Conservation (phyloP, 768 basidiomycete genomes). For the Butyriboletus loyo region DNA sequence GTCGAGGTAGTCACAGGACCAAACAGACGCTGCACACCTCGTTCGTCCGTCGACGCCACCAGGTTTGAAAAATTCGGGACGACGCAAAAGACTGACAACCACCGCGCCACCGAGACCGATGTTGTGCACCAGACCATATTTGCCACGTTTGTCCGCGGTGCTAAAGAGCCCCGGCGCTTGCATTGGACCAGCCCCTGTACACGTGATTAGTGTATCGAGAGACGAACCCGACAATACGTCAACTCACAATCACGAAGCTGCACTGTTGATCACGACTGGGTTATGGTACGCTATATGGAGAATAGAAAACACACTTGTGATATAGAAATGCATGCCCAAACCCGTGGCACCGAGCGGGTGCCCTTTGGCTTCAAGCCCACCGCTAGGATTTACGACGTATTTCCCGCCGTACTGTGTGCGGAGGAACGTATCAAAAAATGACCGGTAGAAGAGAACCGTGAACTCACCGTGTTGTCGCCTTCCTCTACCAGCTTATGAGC, state of each 20-base stretch:
- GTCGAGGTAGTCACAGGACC: not conserved
- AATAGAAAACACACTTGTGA: conserved; percentile 53
- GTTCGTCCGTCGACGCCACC: conserved; percentile 66
- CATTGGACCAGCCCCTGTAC: conserved; percentile 78
- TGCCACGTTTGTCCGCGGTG: conserved; percentile 60
- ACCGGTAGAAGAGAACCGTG: not conserved
- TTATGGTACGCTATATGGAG: not conserved
- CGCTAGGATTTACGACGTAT: conserved; percentile 81
- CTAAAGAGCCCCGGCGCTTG: conserved; percentile 72
- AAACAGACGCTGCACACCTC: conserved; percentile 40
- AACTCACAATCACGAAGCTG: conserved; percentile 68
- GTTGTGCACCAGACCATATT: conserved; percentile 81
- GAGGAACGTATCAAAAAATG: not conserved
- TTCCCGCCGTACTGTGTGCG: conserved; percentile 70
- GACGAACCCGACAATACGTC: not conserved
- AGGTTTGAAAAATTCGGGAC: conserved; percentile 71
- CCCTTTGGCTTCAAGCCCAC: conserved; percentile 86
- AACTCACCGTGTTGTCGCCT: conserved; percentile 72
- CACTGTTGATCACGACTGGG: conserved; percentile 41
- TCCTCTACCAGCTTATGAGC: conserved; percentile 73
- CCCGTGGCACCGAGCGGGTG: conserved; percentile 84
- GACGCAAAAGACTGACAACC: conserved; percentile 69
- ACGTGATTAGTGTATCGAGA: not conserved
- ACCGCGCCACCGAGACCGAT: conserved; percentile 80
- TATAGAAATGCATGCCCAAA: conserved; percentile 85